These are phyloP conservation scores for Rhodotorula diobovata DNA, from an alignment of 768 basidiomycete species.

Conservation along the genomic window DNA sequence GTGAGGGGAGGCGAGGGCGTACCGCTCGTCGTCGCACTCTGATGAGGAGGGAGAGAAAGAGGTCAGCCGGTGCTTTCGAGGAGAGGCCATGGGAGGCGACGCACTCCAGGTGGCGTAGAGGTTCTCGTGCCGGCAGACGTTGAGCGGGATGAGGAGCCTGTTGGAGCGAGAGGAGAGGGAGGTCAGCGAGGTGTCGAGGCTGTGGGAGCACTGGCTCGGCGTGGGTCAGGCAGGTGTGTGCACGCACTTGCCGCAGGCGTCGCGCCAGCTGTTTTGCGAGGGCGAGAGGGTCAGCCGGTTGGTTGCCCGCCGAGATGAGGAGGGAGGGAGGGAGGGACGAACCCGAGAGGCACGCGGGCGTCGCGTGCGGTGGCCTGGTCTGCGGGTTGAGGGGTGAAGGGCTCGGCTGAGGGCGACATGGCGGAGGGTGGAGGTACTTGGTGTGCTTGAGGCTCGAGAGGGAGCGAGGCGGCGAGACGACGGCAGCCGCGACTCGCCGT, in stretches of 20 bases:
- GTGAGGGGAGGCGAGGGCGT: not conserved
- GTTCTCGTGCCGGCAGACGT: slow-evolving; percentile 44
- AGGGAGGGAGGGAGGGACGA: not conserved
- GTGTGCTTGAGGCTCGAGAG: too few species aligned
- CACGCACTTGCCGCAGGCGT: slow-evolving; percentile 38
- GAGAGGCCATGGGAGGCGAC: not conserved
- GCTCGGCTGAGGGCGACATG: slow-evolving; percentile 26
- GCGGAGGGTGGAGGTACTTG: too few species aligned
- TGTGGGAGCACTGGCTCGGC: not conserved
- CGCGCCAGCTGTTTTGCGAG: slow-evolving; percentile 27
- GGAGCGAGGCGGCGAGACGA: not conserved
- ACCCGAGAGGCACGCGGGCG: slow-evolving; percentile 37
- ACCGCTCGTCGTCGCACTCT: slow-evolving; percentile 45
- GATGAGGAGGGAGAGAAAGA: not conserved
- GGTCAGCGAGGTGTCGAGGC: not conserved
- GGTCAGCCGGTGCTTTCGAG: not conserved
- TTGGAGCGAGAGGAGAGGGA: too few species aligned
- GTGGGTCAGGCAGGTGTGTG: too few species aligned
- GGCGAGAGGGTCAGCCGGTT: too few species aligned
- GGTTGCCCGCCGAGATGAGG: not conserved
- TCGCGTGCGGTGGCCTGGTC: slow-evolving; percentile 8
- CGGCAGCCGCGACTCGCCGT: too few species aligned
- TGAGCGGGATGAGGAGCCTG: slow-evolving; percentile 41
- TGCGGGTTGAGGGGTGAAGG: slow-evolving; percentile 29
- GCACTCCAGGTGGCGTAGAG: slow-evolving; percentile 43